phyloP scores from a whole-genome alignment of 1,284 basidiomycete genomes.

The Ganoderma boninense region DNA sequence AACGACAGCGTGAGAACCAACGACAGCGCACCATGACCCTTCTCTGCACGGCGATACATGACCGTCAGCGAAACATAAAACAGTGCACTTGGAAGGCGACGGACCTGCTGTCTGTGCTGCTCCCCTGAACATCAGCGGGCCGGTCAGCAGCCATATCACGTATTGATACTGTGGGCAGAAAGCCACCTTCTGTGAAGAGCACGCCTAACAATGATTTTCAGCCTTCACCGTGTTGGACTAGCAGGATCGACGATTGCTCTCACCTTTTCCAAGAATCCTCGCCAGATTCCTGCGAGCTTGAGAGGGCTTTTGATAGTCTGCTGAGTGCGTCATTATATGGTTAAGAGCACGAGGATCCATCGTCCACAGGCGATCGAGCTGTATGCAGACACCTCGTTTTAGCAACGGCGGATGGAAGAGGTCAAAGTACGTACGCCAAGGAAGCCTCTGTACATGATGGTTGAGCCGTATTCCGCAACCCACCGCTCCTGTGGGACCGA shows the following conservation, averaged over 20 bases:
- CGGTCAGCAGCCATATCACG: not conserved
- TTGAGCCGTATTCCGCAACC: conserved; percentile 60
- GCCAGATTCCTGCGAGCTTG: conserved; percentile 33
- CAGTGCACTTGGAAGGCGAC: no score
- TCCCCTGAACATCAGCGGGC: conserved; percentile 16
- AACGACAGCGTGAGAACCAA: not conserved
- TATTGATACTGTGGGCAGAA: not conserved
- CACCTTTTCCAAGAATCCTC: conserved; percentile 43
- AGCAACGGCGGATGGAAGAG: not conserved
- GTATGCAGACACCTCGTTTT: not conserved
- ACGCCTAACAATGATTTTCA: conserved; percentile 12
- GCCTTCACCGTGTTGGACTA: not conserved
- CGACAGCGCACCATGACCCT: conserved; percentile 19
- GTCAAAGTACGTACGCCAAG: conserved; percentile 50
- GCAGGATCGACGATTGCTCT: not conserved
- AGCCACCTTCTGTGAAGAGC: conserved; percentile 23
- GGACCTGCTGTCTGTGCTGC: conserved; percentile 27
- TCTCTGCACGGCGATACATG: conserved; percentile 10
- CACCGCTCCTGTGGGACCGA: conserved; percentile 59
- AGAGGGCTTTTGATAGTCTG: conserved; percentile 44
- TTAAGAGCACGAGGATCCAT: conserved; percentile 42
- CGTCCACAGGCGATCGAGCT: conserved; percentile 54
- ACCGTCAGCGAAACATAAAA: conserved; percentile 12
- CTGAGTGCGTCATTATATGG: conserved; percentile 46
- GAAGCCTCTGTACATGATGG: conserved; percentile 54